A percentile compares a stretch with the other conserved stretches of the same genome.
These are phyloP conservation scores for Saposhnikovia divaricata DNA, from an alignment of 129 eudicot species.

Conservation along the genomic window DNA sequence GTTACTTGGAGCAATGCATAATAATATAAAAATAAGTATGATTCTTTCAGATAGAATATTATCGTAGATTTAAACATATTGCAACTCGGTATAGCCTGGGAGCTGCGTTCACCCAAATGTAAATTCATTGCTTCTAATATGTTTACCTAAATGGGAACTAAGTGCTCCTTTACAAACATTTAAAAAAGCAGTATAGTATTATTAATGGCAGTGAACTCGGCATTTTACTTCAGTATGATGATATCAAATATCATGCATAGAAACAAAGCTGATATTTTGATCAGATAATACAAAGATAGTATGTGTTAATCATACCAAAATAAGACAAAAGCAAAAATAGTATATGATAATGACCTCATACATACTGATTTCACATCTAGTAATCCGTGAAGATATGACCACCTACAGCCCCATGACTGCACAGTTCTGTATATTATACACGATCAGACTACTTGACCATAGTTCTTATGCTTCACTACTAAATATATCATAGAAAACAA, in stretches of 20 bases:
- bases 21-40: not conserved
- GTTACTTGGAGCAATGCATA: not conserved
- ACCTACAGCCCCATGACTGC: not conserved
- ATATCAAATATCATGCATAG: not conserved
- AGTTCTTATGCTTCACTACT: not conserved
- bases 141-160: not conserved
- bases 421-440: not conserved
- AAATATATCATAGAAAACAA: not conserved
- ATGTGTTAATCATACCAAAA: not conserved
- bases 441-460: not conserved
- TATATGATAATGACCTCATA: not conserved
- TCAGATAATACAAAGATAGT: not conserved
- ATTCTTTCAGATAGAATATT: not conserved
- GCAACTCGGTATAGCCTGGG: not conserved
- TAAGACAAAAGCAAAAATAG: not conserved
- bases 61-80: not conserved
- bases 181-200: not conserved
- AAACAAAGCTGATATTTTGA: not conserved
- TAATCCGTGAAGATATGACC: not conserved
- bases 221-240: not conserved
- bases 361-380: not conserved
- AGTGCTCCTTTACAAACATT: not conserved
- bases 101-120: not conserved
- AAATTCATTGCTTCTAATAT: not conserved
- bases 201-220: not conserved